A percentile compares a stretch with the other conserved stretches of the same genome.
These are phyloP conservation scores for Glaciozyma antarctica DNA, from an alignment of 768 basidiomycete species.

Conservation along the genomic window DNA sequence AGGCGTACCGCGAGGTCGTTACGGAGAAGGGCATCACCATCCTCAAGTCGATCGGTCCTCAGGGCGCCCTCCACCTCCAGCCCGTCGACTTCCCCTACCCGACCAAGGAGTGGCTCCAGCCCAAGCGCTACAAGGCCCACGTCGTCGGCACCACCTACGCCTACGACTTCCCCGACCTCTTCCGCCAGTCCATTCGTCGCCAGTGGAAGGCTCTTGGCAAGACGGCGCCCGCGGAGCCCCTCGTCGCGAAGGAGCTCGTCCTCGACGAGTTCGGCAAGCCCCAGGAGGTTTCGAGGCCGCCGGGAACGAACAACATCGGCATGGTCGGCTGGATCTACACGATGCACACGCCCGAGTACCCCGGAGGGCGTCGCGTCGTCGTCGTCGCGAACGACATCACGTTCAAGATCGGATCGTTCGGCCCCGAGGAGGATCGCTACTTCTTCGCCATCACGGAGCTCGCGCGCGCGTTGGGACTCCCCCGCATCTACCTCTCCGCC, in stretches of 20 bases:
- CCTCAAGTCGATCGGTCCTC: conserved; percentile 94
- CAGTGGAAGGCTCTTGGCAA: conserved; percentile 65
- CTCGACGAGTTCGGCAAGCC: conserved; percentile 87
- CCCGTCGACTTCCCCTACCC: conserved; percentile 88
- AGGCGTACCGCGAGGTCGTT: conserved; percentile 93
- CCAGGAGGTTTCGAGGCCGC: conserved; percentile 78
- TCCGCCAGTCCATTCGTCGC: conserved; percentile 91
- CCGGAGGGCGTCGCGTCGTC: conserved; percentile 72
- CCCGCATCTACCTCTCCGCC: conserved; percentile 94
- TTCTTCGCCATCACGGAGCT: conserved; percentile 92
- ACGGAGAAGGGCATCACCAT: conserved; percentile 93
- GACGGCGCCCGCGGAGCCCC: conserved; percentile 64
- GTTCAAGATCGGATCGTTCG: conserved; percentile 96
- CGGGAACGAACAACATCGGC: conserved; percentile 88
- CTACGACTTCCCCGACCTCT: conserved; percentile 98
- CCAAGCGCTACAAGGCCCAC: conserved; percentile 97
- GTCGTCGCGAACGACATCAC: conserved; percentile 98
- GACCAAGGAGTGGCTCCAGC: conserved; percentile 95
- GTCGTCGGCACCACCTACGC: conserved; percentile 96
- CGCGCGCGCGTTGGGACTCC: conserved; percentile 75
- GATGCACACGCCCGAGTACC: conserved; percentile 82
- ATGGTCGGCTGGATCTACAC: conserved; percentile 99
- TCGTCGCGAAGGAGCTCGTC: conserved; percentile 82
- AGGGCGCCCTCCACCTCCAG: conserved; percentile 90
- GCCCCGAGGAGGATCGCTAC: conserved; percentile 88